Percentiles rank a stretch among this genome's conserved stretches.
Evolutionary conservation across 257 asterid species (phyloP).

Genomic region (Primulina eburnea): DNA sequence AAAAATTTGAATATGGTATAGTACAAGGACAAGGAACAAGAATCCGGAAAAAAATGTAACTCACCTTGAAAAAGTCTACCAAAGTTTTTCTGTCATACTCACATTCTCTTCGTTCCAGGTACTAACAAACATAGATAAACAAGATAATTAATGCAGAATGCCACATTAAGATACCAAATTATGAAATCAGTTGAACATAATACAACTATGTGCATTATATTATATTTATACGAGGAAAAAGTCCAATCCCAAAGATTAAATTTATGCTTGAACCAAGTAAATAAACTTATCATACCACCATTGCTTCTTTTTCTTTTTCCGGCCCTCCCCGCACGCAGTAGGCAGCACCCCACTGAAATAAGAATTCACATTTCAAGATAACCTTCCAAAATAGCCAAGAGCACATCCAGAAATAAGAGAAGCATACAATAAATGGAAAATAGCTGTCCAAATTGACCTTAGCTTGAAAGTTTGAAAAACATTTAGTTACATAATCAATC

Average conservation of each 20-base stretch:
- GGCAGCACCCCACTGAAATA: conserved; percentile 75
- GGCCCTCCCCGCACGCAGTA: conserved; percentile 81
- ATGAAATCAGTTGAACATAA: background rate
- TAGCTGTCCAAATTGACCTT: conserved; percentile 8
- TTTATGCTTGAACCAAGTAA: background rate
- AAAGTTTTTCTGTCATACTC: background rate
- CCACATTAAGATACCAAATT: background rate
- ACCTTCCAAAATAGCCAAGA: conserved; percentile 4
- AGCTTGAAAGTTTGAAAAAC: background rate
- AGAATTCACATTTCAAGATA: background rate
- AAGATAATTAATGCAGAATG: conserved; percentile 5
- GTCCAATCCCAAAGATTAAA: background rate
- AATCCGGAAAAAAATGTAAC: background rate
- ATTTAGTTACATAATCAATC: background rate
- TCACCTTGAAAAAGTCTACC: background rate
- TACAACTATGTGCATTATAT: background rate
- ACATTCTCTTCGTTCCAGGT: conserved; percentile 57
- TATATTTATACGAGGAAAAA: background rate
- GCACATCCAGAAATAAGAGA: background rate
- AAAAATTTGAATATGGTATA: background rate
- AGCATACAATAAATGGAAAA: background rate
- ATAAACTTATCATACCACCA: conserved; percentile 48
- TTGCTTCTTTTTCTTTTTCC: conserved; percentile 72
- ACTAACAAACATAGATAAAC: conserved; percentile 33
- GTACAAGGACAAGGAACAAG: no score